Evolutionary conservation across 2,329 filamentous ascomycete species (phyloP).

Genomic region (Stemphylium lycopersici): DNA sequence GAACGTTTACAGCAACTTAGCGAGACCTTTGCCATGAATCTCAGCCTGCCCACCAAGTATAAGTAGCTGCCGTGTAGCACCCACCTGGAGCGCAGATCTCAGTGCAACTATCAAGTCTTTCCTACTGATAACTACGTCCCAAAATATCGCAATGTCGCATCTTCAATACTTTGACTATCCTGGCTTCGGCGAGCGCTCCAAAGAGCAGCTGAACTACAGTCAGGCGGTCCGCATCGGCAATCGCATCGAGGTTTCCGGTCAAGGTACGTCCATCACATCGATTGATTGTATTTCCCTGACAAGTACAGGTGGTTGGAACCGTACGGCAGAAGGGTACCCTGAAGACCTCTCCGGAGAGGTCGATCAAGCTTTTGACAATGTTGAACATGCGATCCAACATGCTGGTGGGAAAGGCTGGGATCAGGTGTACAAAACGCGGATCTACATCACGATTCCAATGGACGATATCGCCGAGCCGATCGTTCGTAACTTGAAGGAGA

Average conservation of each 20-base stretch:
- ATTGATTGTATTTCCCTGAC: neutral
- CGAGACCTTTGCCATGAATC: too few species aligned
- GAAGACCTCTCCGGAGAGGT: constrained; percentile 25
- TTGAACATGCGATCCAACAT: constrained; percentile 57
- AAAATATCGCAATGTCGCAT: too few species aligned
- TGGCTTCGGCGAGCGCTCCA: constrained; percentile 11
- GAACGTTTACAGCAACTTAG: too few species aligned
- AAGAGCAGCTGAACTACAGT: constrained; percentile 26
- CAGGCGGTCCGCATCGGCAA: constrained; percentile 37
- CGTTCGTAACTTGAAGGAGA: constrained; percentile 24
- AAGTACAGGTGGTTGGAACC: constrained; percentile 34
- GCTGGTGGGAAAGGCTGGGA: constrained; percentile 61
- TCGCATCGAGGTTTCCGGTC: constrained; percentile 33
- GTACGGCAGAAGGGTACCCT: constrained; percentile 29
- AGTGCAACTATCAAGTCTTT: too few species aligned
- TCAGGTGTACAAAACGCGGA: constrained; percentile 51
- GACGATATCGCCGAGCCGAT: constrained; percentile 18
- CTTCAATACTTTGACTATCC: too few species aligned
- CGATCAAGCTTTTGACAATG: constrained; percentile 59
- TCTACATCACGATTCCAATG: constrained; percentile 25
- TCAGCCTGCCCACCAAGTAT: too few species aligned
- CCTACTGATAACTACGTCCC: neutral
- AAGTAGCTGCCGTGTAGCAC: too few species aligned
- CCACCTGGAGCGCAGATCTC: too few species aligned
- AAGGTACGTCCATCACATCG: constrained; percentile 21